A percentile compares a stretch with the other conserved stretches of the same genome.
These are phyloP conservation scores for Fraxinus paxiana DNA, from an alignment of 305 asterid genomes.

Conservation along the genomic window DNA sequence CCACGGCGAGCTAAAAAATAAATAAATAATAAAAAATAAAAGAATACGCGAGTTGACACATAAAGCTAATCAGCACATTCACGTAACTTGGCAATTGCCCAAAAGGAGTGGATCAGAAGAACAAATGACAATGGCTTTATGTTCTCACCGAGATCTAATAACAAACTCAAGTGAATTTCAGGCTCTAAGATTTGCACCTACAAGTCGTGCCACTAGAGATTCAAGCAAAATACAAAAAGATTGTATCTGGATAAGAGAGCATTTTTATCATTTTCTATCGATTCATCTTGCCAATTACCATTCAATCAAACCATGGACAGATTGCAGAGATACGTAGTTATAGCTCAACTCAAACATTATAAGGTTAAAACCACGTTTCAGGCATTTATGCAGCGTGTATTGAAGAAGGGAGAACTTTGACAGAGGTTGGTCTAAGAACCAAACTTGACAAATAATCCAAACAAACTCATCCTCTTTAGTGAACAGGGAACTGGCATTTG, in stretches of 20 bases:
- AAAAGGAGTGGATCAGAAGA: not conserved
- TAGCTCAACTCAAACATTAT: not conserved
- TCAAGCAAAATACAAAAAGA: not conserved
- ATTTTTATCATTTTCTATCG: not conserved
- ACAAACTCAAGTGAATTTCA: not conserved
- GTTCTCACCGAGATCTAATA: not conserved
- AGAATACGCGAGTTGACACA: not conserved
- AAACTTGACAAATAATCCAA: not conserved
- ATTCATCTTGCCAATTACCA: not conserved
- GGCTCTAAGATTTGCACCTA: not conserved
- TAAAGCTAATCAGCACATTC: not conserved
- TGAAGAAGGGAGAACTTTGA: not conserved
- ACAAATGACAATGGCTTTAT: not conserved
- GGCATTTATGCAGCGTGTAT: not conserved
- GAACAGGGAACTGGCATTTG: not conserved
- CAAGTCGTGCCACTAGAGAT: not conserved
- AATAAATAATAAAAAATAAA: no score
- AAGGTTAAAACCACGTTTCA: not conserved
- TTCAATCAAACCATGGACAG: not conserved
- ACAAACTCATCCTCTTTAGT: not conserved
- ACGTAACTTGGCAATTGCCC: not conserved
- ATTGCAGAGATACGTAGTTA: not conserved
- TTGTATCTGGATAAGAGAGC: not conserved
- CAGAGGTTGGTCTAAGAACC: not conserved
- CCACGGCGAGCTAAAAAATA: not conserved